Base-by-base conservation (phyloP, 2,329 filamentous ascomycete species). In the Teratosphaeria epicoccoides region DNA sequence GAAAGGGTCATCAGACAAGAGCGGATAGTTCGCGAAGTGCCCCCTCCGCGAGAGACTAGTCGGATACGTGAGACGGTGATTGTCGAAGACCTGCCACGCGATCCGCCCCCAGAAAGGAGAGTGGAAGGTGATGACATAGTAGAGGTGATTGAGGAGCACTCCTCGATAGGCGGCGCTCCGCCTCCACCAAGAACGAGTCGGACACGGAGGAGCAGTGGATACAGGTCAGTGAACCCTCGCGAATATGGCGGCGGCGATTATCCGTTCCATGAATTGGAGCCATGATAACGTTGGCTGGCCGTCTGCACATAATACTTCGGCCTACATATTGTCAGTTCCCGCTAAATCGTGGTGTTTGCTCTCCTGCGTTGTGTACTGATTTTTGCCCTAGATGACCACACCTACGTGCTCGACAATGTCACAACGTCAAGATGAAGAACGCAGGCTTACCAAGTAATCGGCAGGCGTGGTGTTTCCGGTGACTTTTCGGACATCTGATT, bases 131-230 rank as follows among this genome's bases (percentile, higher is more conserved):
- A 78, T 47, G 76, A 80, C 63, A 68, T 79, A n/a, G 73, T 81
- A 2, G 55, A 81, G 64, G 78, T 81, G 7, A 73, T 78, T 53
- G 79, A 82, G 64, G 78, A 81, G 64, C 71, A 76, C 50, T 74
- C 73, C 4, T 66, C 68, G 17, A 68, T 73, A 40, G 63, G 65
- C 6, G 58, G 57, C 57, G 52, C 57, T 59, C 67, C 66, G 46
- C 66, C 62, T 57, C 69, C 66, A 44, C 66, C 68, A 46, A 63
- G 61, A 55, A 61, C 68, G 55, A 65, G 66, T 53, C 68, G 68
- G 47, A 70, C 68, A 49, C 61, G 67, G 52, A 64, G 70, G 50
- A 29, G 46, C 23, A 66, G 70, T 50, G 71, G 72, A 12, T 78
- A 76, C 62, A 72, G 76, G 68, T 76, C 62, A 70, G 74, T 76